These are phyloP conservation scores for Candolleomyces eurysporus DNA, from an alignment of 768 basidiomycete genomes.

Conservation along the genomic window DNA sequence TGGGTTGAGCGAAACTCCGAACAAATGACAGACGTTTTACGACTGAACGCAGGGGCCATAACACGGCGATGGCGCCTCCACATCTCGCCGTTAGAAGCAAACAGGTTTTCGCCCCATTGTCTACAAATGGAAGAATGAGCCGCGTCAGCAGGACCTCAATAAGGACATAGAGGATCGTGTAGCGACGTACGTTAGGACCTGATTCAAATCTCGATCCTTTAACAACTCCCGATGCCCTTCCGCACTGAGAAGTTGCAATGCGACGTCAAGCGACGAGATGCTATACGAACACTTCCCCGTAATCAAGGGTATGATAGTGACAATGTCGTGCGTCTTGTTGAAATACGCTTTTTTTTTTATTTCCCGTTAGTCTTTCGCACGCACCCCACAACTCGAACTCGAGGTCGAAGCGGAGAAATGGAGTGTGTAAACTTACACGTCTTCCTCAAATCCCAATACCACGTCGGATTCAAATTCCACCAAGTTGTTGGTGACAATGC, in stretches of 20 bases:
- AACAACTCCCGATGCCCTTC: neutral
- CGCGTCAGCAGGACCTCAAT: too few species aligned
- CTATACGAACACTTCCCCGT: neutral
- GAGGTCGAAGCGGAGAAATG: too few species aligned
- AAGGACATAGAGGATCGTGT: too few species aligned
- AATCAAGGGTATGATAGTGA: slow-evolving; percentile 20
- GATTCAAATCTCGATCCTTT: neutral
- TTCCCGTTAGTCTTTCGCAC: too few species aligned
- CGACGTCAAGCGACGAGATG: neutral
- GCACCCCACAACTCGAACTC: too few species aligned
- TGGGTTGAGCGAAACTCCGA: too few species aligned
- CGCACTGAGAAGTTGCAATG: neutral
- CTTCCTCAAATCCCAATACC: neutral
- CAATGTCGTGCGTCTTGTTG: slow-evolving; percentile 21
- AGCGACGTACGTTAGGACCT: neutral
- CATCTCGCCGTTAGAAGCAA: slow-evolving; percentile 2
- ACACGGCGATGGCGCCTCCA: slow-evolving; percentile 13
- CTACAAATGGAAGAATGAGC: neutral
- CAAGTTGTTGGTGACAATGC: neutral
- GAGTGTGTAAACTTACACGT: neutral
- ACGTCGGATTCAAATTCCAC: neutral
- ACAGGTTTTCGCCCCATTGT: slow-evolving; percentile 12
- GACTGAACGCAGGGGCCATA: slow-evolving; percentile 11
- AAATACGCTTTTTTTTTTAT: slow-evolving; percentile 18
- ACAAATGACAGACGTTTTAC: slow-evolving; percentile 1